Conservation (phyloP, 2,329 filamentous ascomycete genomes). For the Apiospora koreana region DNA sequence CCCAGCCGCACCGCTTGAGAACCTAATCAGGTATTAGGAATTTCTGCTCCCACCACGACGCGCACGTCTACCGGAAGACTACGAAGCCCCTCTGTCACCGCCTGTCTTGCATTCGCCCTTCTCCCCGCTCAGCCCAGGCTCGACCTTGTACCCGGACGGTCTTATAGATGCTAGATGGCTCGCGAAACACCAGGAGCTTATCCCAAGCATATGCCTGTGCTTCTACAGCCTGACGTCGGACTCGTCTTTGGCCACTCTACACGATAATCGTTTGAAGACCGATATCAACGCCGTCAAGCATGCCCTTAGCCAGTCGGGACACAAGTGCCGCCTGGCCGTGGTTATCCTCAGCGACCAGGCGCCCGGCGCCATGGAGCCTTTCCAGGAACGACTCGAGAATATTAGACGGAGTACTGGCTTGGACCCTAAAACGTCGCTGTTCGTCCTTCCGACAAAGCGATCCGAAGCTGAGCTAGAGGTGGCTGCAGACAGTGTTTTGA, state of each 20-base stretch:
- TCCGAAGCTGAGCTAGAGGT: slow-evolving; percentile 70
- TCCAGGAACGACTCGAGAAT: slow-evolving; percentile 70
- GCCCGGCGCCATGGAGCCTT: slow-evolving; percentile 54
- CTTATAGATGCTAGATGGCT: slow-evolving; percentile 82
- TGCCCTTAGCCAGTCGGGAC: slow-evolving; percentile 67
- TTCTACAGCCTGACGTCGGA: slow-evolving; percentile 80
- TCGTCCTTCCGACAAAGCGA: slow-evolving; percentile 76
- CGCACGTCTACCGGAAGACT: slow-evolving; percentile 53
- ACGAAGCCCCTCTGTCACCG: slow-evolving; percentile 47
- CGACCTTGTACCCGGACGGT: slow-evolving; percentile 85
- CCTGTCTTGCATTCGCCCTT: slow-evolving; percentile 83
- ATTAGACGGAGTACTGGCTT: slow-evolving; percentile 79
- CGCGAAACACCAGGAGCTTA: slow-evolving; percentile 80
- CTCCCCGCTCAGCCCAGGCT: slow-evolving; percentile 83
- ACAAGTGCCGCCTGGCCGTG: slow-evolving; percentile 76
- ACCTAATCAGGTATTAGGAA: slow-evolving; percentile 40
- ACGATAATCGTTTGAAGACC: slow-evolving; percentile 84
- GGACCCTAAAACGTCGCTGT: slow-evolving; percentile 78
- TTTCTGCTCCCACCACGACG: slow-evolving; percentile 59
- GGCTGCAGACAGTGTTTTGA: slow-evolving; percentile 73
- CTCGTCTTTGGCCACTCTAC: slow-evolving; percentile 70
- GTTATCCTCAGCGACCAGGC: slow-evolving; percentile 75
- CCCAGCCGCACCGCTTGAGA: background rate
- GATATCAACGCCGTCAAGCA: slow-evolving; percentile 80
- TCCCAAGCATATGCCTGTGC: slow-evolving; percentile 78